These are phyloP conservation scores for Aurantiochytrium sp. DNA, from an alignment of 108 stramenopile species.

Conservation along the genomic window DNA sequence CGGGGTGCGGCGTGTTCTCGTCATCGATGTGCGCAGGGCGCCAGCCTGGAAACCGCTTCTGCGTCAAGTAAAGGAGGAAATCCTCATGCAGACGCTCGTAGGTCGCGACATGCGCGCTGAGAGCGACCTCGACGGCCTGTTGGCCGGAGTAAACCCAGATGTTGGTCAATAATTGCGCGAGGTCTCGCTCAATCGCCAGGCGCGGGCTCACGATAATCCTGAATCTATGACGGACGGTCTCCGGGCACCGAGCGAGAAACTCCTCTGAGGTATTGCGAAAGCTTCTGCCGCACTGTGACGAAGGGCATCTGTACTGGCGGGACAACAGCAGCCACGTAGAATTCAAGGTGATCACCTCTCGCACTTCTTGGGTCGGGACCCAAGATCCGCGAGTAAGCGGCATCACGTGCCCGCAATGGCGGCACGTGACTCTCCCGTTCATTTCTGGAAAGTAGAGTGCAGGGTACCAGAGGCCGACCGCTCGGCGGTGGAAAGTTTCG, in stretches of 20 bases:
- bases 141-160: neutral
- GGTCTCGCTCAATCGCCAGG: neutral
- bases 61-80: neutral
- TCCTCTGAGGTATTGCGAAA: neutral
- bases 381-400: neutral
- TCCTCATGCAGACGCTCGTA: neutral
- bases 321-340: neutral
- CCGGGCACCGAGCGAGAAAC: neutral
- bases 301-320: neutral
- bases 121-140: neutral
- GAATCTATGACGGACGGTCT: neutral
- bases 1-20: neutral
- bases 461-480: neutral
- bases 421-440: neutral
- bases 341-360: neutral
- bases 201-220: neutral
- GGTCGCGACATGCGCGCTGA: neutral
- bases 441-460: neutral
- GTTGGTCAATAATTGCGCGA: neutral
- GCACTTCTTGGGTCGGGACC: neutral
- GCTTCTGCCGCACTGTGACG: neutral
- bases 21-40: neutral
- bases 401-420: neutral
- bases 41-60: neutral
- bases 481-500: neutral